Evolutionary conservation across 2,329 filamentous ascomycete genomes (phyloP).

Genomic region (Paraconiothyrium sp.): DNA sequence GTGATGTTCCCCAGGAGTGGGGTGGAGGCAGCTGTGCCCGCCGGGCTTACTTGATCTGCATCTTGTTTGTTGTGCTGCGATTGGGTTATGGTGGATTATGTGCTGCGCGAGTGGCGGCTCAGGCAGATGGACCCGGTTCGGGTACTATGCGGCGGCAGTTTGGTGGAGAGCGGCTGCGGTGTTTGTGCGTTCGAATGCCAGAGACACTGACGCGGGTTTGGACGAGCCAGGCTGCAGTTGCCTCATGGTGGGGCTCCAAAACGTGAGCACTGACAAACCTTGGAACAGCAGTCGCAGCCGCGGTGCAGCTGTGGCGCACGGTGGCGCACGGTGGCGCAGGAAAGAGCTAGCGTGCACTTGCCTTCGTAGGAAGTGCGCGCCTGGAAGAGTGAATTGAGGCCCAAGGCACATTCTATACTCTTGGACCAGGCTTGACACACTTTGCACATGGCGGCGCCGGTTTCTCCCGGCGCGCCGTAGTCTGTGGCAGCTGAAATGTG

Average conservation of each 20-base stretch:
- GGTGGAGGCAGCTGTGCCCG: not conserved
- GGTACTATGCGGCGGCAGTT: not conserved
- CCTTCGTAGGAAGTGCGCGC: not conserved
- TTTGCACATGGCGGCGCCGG: not conserved
- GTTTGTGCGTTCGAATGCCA: constrained; percentile 18
- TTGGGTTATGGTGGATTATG: not conserved
- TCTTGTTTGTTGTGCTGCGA: constrained; percentile 16
- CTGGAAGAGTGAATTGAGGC: not conserved
- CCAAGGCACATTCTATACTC: not conserved
- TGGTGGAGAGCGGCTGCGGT: not conserved
- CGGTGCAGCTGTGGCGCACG: constrained; percentile 20
- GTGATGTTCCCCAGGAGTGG: not conserved
- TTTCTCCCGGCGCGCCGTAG: not conserved
- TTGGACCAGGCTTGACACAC: not conserved
- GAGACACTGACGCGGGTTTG: not conserved
- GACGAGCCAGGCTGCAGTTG: constrained; percentile 26
- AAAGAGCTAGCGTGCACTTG: not conserved
- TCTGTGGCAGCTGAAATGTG: not conserved
- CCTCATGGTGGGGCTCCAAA: constrained; percentile 26
- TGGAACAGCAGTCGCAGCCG: constrained; percentile 12
- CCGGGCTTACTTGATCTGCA: constrained; percentile 49
- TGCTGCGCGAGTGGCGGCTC: not conserved
- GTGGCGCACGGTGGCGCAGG: constrained; percentile 13
- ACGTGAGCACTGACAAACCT: not conserved
- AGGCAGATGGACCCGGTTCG: too few relatives aligned